A percentile compares a stretch with the other conserved stretches of the same genome.
These are phyloP conservation scores for Fraxinus baroniana DNA, from an alignment of 305 asterid species.

Conservation along the genomic window DNA sequence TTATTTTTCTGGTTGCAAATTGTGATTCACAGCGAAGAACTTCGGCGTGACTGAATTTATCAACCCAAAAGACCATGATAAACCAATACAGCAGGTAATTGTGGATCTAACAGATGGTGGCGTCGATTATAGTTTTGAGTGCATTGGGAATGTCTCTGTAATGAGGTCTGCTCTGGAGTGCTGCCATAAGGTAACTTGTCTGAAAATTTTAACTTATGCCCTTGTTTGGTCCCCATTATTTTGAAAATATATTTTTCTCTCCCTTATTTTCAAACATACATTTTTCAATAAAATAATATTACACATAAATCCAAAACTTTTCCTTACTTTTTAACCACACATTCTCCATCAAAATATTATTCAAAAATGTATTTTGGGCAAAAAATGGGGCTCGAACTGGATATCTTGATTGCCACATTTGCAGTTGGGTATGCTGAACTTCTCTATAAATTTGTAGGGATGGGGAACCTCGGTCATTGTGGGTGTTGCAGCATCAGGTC, in stretches of 20 bases:
- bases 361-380: background rate
- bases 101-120: conserved; percentile 96
- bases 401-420: background rate
- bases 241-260: background rate
- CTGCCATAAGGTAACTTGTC: conserved; percentile 81
- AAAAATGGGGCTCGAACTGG: background rate
- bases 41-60: conserved; percentile 93
- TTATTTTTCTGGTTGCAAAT: conserved; percentile 20
- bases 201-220: background rate
- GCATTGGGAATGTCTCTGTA: conserved; percentile 89
- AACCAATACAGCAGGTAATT: conserved; percentile 92
- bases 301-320: no score
- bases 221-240: background rate
- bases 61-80: conserved; percentile 95
- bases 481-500: conserved; percentile 99
- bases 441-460: conserved; percentile 51
- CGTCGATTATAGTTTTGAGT: conserved; percentile 97
- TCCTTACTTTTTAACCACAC: background rate
- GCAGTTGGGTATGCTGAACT: conserved; percentile 22
- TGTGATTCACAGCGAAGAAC: conserved; percentile 58
- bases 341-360: background rate
- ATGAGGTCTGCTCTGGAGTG: conserved; percentile 98
- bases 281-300: background rate
- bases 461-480: conserved; percentile 99
- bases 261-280: background rate